Evolutionary conservation across 2,329 filamentous ascomycete genomes (phyloP), one percentile per base, ranked within the genome.

Genomic region (Monosporascus sp.): DNA sequence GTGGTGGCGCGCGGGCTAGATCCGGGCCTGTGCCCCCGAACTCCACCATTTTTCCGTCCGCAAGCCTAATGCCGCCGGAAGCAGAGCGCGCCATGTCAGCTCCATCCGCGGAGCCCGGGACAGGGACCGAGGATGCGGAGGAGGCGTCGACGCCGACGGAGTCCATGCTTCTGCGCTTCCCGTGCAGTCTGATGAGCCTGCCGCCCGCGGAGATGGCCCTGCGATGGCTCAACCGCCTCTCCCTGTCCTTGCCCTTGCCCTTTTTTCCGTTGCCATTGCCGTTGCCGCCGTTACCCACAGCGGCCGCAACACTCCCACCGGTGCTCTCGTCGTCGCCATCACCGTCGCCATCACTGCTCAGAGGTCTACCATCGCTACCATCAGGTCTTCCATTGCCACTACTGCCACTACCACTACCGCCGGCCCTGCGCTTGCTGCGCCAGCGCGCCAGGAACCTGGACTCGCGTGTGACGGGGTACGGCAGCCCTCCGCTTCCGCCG

Each of bases 61-160:
- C 56, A 17, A 67, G 58, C 35, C 59, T 55, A 39, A 68, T 56
- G 1, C 65, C 66, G 3, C 62, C 65, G 6, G 66, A 66, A 17
- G 55, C 60, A 0, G 62, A 59, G 9, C 63, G 60, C 5, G 48
- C 41, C 64, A 63, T 66, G 14, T 61, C 52, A 45, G 63, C 63
- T 1, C 57, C 56, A 3, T 47, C 43, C 5, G 44, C 39, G 4
- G 4, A 14, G 8, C 37, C 35, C 14, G 31, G 27, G 2, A 48
- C 51, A 27, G 49, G 41, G 35, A 15, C 39, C 36, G 7, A 55
- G 50, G 27, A 44, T 46, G n/a, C 50, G 24, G 7, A 58, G 38
- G 5, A 54, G 52, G 3, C 54, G 18, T 8, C 17, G 38, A 7
- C 56, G 37, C 51, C 53, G 5, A 54, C 53, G 3, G 58, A 58